Base-by-base conservation (phyloP, 2,329 filamentous ascomycete species). In the Beauveria pseudobassiana region DNA sequence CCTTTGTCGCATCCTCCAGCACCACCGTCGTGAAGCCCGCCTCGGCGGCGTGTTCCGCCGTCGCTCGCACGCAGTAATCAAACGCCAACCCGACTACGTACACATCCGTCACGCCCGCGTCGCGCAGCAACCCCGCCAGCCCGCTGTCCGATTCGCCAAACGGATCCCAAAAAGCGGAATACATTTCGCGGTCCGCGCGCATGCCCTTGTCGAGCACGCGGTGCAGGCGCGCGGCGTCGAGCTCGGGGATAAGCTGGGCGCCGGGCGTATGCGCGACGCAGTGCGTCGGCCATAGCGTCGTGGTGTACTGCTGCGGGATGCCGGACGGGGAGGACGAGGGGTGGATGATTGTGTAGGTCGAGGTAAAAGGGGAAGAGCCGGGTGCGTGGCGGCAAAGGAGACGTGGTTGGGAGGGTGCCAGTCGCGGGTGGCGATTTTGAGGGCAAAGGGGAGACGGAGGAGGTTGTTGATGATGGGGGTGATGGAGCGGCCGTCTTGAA, bases 361-460 rank as follows among this genome's bases (percentile, higher is more conserved):
- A 88, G 40, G 81, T 77, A 72, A 90, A 96, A 0, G 93, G 85
- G 64, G 78, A 73, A 69, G 89, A 87, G 69, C 83, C 63, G 65
- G 75, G 74, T 98, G 93, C 75, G 93, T 96, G 30, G 80, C 77
- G 14, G 92, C 91, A 75, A 99, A 99, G 48, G 93, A 97, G 73
- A 96, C 81, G 79, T 98, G 93, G 70, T 88, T 76, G 2, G 69
- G 67, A 0, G 95, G 95, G 72, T 99, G 95, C 80, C 86, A 96
- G 82, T 99, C 95, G 72, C 91, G 88, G n/a, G 93, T 96, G 50
- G 91, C 91, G 66, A 98, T 78, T 67, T 88, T 90, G 69, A 89
- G 73, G 45, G 78, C 74, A 71, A 97, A 96, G 52, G 89, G 87
- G 26, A 88, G 80, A 5, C 74, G 67, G 62, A 98, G 84, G 51